These are phyloP conservation scores for Peterozyma toletana DNA, from an alignment of 805 yeast genomes.

Conservation along the genomic window DNA sequence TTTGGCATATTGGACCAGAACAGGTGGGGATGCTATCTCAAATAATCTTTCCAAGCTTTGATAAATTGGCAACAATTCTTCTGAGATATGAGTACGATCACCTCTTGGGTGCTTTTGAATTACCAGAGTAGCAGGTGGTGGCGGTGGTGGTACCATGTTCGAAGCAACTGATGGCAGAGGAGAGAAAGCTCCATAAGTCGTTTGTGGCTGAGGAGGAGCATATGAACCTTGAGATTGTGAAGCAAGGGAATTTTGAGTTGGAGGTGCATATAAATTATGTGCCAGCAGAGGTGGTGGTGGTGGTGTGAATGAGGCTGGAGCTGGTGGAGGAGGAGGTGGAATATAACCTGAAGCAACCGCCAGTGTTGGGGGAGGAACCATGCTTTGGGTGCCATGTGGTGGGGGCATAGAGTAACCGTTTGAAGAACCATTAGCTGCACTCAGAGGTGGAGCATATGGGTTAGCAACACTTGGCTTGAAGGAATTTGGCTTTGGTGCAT, in stretches of 20 bases:
- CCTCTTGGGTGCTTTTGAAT: conserved; percentile 43
- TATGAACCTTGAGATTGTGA: conserved; percentile 13
- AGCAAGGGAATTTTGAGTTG: not conserved
- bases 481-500: conserved; percentile 25
- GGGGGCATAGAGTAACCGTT: conserved; percentile 11
- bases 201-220: conserved; percentile 15
- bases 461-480: not conserved
- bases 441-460: conserved; percentile 11
- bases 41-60: conserved; percentile 48
- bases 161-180: conserved; percentile 16
- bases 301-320: conserved; percentile 4
- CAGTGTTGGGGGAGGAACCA: conserved; percentile 8
- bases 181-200: conserved; percentile 8
- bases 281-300: conserved; percentile 14
- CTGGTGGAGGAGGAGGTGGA: conserved; percentile 11
- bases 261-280: conserved; percentile 21
- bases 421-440: too few species aligned
- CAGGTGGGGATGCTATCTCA: conserved; percentile 56
- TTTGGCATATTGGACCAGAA: conserved; percentile 67
- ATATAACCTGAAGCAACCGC: conserved; percentile 1
- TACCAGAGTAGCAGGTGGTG: conserved; percentile 7
- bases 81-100: conserved; percentile 63
- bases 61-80: conserved; percentile 48
- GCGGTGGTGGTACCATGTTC: conserved; percentile 17
- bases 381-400: conserved; percentile 12